Evolutionary conservation across 2,329 filamentous ascomycete species (phyloP), one percentile per base, ranked within the genome.

Genomic region (Cordyceps tenuipes): DNA sequence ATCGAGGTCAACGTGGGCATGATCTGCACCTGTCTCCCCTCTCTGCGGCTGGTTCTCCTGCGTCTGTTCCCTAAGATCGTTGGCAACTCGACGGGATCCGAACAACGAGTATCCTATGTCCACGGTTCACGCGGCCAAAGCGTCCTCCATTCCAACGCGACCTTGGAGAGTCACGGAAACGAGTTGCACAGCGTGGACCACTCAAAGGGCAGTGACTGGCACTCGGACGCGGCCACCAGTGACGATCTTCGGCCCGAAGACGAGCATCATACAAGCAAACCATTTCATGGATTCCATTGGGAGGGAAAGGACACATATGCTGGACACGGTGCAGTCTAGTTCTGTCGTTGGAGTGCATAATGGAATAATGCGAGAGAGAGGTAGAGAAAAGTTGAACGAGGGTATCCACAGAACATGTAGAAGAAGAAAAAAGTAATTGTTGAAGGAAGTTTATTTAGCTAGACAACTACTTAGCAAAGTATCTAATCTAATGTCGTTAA

Each of bases 1-100:
- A 62, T 68, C 39, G 66, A 68, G 54, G 61, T 67, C 49, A 64
- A 64, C 49, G 57, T 66, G 23, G 64, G 66, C 36, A 64, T 68
- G 57, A 65, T 67, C 36, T 67, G 66, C 57, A 62, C 63, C 19
- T 67, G 65, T 60, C 63, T 68, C 49, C 66, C 66, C 2, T 59
- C 64, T 8, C 46, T 66, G 12, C 64, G 66, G 19, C 54, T 65
- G 15, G 53, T 66, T 26, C 62, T 67, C 3, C 26, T 64, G 7
- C 62, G 64, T 13, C 23, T 62, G 21, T 66, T 64, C 52, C 66
- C 63, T 3, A 39, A 44, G n/a, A 47, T 66, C 15, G 58, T 63
- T 34, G 62, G 62, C 8, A 59, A n/a, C 56, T 52, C 21, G 8
- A 23, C 31, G 9, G 36, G 36, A 8, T 59, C 56, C 56, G 23